Percentiles rank a stretch among this genome's conserved stretches.
Evolutionary conservation across 192 early-diverging fungal species (phyloP).

Genomic region (Entrophospora sp.): DNA sequence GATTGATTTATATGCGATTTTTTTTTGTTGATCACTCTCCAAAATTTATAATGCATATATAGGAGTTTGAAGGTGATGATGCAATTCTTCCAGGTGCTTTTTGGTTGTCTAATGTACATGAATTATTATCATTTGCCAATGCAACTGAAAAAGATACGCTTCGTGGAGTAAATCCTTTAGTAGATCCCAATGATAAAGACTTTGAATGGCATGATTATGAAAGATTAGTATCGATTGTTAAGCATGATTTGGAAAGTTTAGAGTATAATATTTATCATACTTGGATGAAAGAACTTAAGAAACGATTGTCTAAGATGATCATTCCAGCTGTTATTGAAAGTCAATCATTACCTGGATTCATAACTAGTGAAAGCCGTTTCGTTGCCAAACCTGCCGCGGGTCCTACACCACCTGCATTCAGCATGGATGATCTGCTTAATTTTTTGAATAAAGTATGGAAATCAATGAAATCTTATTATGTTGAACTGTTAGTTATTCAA

Average conservation of each 20-base stretch:
- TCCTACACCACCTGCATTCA: constrained; percentile 64
- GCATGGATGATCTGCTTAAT: constrained; percentile 91
- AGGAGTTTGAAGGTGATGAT: constrained; percentile 74
- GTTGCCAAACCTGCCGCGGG: constrained; percentile 85
- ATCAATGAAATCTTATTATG: constrained; percentile 96
- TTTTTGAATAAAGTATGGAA: constrained; percentile 91
- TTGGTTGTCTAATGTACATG: constrained; percentile 97
- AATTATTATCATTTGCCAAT: constrained; percentile 83
- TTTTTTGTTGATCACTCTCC: no score
- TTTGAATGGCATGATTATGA: constrained; percentile 63
- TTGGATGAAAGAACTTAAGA: constrained; percentile 97
- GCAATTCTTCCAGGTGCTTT: constrained; percentile 75
- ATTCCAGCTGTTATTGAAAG: constrained; percentile 95
- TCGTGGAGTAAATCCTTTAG: constrained; percentile 56
- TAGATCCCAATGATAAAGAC: constrained; percentile 46
- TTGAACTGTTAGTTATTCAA: constrained; percentile 81
- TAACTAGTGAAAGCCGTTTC: constrained; percentile 84
- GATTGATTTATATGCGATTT: no score
- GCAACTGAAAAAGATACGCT: constrained; percentile 62
- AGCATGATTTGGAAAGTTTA: constrained; percentile 83
- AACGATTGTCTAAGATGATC: constrained; percentile 87
- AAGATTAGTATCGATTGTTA: constrained; percentile 75
- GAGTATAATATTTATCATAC: constrained; percentile 94
- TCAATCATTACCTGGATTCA: constrained; percentile 90
- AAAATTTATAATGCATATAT: neutral